phyloP scores from a whole-genome alignment of 2,329 filamentous ascomycete species.

The Cercospora berteroae region DNA sequence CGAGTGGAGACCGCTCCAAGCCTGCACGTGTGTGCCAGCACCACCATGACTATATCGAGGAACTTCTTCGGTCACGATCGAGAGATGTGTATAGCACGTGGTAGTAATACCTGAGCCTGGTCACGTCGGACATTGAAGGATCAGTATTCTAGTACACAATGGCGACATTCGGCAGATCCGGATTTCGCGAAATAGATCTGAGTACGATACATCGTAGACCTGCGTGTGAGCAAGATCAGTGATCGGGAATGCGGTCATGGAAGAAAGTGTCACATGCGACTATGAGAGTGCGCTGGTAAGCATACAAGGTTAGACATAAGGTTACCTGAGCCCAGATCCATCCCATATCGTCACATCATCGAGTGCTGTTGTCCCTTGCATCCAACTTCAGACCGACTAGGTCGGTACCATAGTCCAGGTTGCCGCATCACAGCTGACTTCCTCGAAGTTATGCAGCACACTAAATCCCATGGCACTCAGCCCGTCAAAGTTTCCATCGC shows the following conservation, averaged over 20 bases:
- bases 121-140: too few species aligned
- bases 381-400: neutral
- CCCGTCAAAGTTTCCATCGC: conserved; percentile 70
- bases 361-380: neutral
- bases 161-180: neutral
- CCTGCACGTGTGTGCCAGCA: neutral
- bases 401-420: conserved; percentile 52
- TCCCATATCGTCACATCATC: neutral
- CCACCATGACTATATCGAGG: neutral
- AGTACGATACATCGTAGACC: too few species aligned
- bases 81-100: too few species aligned
- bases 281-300: neutral
- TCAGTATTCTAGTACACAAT: neutral
- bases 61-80: neutral
- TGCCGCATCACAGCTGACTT: conserved; percentile 67
- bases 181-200: too few species aligned
- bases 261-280: neutral
- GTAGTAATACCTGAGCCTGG: too few species aligned
- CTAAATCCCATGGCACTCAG: conserved; percentile 78
- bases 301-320: neutral
- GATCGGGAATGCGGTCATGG: neutral
- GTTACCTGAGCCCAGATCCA: neutral
- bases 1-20: neutral
- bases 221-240: neutral
- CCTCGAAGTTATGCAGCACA: conserved; percentile 75